Evolutionary conservation across 345 rosid genomes (phyloP).

Genomic region (Xanthoceras sorbifolium): DNA sequence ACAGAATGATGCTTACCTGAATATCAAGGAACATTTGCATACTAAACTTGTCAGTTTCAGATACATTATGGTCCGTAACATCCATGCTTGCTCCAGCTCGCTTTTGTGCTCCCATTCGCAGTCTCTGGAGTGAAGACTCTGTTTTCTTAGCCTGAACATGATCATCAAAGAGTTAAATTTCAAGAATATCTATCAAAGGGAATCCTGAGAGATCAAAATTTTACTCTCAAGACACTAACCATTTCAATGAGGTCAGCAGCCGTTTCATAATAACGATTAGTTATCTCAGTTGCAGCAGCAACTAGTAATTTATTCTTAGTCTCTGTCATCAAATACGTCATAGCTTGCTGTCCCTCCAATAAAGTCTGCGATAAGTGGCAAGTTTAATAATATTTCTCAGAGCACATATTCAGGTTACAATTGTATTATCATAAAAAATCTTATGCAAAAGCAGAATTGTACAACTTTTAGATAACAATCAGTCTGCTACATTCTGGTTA

Average conservation of each 20-base stretch:
- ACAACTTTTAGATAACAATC: neutral
- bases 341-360: slow-evolving; percentile 77
- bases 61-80: slow-evolving; percentile 68
- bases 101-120: slow-evolving; percentile 86
- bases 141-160: slow-evolving; percentile 76
- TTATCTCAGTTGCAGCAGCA: slow-evolving; percentile 67
- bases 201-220: neutral
- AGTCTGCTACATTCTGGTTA: neutral
- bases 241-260: slow-evolving; percentile 78
- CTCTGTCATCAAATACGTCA: slow-evolving; percentile 59
- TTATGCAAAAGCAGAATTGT: neutral
- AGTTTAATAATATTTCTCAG: neutral
- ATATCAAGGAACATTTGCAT: slow-evolving; percentile 95
- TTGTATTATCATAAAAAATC: neutral
- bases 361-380: slow-evolving; percentile 47
- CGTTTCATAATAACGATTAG: slow-evolving; percentile 71
- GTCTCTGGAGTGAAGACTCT: slow-evolving; percentile 85
- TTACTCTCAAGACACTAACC: slow-evolving; percentile 52
- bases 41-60: slow-evolving; percentile 87
- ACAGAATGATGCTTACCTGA: slow-evolving; percentile 54
- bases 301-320: slow-evolving; percentile 53
- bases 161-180: slow-evolving; percentile 8
- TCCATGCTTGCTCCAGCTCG: slow-evolving; percentile 92
- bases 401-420: neutral
- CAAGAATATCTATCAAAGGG: neutral